These are phyloP conservation scores for Vairimorpha ceranae DNA, from an alignment of 371 early-diverging fungal species.

Conservation along the genomic window DNA sequence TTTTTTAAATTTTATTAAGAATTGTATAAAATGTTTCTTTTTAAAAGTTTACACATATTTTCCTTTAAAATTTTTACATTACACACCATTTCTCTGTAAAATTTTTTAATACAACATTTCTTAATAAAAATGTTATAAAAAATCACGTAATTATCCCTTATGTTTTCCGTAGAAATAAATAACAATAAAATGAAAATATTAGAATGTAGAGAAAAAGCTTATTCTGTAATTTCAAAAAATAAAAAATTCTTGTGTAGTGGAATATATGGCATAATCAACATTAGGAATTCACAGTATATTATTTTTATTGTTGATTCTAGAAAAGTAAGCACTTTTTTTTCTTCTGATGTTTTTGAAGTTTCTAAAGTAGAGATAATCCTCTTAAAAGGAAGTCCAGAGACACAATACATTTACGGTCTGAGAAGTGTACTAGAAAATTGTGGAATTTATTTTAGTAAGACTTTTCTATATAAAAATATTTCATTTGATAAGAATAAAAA, in stretches of 20 bases:
- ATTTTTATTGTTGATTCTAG: conserved; percentile 43
- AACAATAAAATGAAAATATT: background rate
- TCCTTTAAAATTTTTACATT: too few species aligned
- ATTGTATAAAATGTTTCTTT: too few species aligned
- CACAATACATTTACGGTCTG: conserved; percentile 6
- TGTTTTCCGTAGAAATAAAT: background rate
- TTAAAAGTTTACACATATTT: too few species aligned
- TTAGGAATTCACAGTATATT: conserved; percentile 22
- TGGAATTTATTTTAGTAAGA: conserved; percentile 49
- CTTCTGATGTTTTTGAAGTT: conserved; percentile 53
- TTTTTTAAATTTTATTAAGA: too few species aligned
- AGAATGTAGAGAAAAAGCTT: background rate
- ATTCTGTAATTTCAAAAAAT: background rate
- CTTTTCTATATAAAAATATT: conserved; percentile 32
- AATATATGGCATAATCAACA: conserved; percentile 24
- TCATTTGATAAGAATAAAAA: conserved; percentile 13
- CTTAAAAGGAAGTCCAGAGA: background rate
- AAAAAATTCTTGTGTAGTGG: background rate
- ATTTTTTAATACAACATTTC: too few species aligned
- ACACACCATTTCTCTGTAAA: too few species aligned
- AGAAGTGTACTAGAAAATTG: conserved; percentile 40
- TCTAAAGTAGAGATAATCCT: conserved; percentile 32
- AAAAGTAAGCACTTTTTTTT: conserved; percentile 33
- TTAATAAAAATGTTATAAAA: too few species aligned
- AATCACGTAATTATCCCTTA: too few species aligned